Percentiles rank a stretch among this genome's conserved stretches.
Evolutionary conservation across 352 stramenopile genomes (phyloP).

Genomic region (Peronospora farinosa): DNA sequence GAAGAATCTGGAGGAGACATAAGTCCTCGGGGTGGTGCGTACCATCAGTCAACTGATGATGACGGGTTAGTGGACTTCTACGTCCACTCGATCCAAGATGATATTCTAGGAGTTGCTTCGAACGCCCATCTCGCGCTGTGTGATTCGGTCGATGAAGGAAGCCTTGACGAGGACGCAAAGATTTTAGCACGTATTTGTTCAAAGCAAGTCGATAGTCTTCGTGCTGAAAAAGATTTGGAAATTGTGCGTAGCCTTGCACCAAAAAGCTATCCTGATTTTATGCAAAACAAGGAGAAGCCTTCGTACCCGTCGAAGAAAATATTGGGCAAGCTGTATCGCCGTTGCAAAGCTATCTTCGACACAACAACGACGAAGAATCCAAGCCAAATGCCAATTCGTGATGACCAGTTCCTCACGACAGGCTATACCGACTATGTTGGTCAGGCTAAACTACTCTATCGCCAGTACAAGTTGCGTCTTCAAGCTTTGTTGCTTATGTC

Average conservation of each 20-base stretch:
- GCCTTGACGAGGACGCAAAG: conserved; percentile 41
- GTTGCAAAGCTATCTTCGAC: conserved; percentile 46
- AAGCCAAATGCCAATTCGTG: conserved; percentile 33
- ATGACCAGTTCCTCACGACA: conserved; percentile 44
- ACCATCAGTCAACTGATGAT: conserved; percentile 36
- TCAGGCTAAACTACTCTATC: conserved; percentile 42
- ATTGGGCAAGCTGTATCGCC: conserved; percentile 69
- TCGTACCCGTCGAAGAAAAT: conserved; percentile 66
- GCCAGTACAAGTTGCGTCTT: conserved; percentile 59
- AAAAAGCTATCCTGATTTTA: conserved; percentile 72
- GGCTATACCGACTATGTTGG: conserved; percentile 48
- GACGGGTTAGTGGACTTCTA: conserved; percentile 61
- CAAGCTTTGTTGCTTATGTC: conserved; percentile 52
- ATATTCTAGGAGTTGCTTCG: conserved; percentile 69
- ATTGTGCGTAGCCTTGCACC: conserved; percentile 46
- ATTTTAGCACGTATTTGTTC: conserved; percentile 63
- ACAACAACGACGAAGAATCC: conserved; percentile 32
- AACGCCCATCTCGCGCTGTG: conserved; percentile 73
- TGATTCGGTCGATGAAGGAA: conserved; percentile 41
- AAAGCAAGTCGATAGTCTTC: conserved; percentile 63
- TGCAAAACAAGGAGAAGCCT: conserved; percentile 62
- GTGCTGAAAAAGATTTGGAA: conserved; percentile 46
- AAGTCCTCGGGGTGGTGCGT: conserved; percentile 16
- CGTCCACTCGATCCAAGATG: conserved; percentile 58
- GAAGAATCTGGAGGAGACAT: conserved; percentile 17